Percentiles rank a stretch among this genome's conserved stretches.
phyloP scores from a whole-genome alignment of 306 rosid species.

The Acacia acuminata region DNA sequence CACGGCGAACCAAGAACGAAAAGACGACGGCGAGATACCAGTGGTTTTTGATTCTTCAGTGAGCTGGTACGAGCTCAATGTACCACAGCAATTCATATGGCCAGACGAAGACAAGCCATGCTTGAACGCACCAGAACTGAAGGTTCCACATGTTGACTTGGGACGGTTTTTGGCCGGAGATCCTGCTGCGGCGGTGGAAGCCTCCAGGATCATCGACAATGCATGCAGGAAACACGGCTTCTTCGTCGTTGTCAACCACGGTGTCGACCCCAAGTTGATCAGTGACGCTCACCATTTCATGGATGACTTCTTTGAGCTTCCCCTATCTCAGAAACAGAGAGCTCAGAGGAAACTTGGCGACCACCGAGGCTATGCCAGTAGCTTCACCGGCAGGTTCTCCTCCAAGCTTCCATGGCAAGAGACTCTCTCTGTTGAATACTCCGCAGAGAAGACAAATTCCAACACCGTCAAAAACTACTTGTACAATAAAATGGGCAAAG shows the following conservation, averaged over 20 bases:
- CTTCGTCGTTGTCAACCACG: constrained; percentile 84
- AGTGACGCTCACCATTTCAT: constrained; percentile 63
- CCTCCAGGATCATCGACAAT: constrained; percentile 56
- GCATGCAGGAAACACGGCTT: constrained; percentile 88
- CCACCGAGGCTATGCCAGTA: constrained; percentile 92
- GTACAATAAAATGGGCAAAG: constrained; percentile 52
- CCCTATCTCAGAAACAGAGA: constrained; percentile 75
- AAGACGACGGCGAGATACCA: constrained; percentile 32
- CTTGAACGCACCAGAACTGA: constrained; percentile 51
- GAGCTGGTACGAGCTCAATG: constrained; percentile 41
- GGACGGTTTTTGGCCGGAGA: constrained; percentile 64
- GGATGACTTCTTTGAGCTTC: constrained; percentile 70
- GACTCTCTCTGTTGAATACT: constrained; percentile 70
- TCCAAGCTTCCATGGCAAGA: constrained; percentile 97
- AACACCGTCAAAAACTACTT: constrained; percentile 55
- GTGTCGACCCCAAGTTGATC: constrained; percentile 55
- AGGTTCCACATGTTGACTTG: constrained; percentile 70
- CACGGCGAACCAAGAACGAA: constrained; percentile 39
- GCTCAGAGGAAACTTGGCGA: constrained; percentile 82
- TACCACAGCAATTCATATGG: constrained; percentile 89
- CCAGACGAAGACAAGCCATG: constrained; percentile 84
- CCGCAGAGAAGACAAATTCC: constrained; percentile 41
- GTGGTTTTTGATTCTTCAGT: constrained; percentile 77
- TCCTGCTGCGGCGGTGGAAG: constrained; percentile 46
- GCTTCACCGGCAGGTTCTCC: constrained; percentile 88